phyloP scores from a whole-genome alignment of 805 yeast species.

The Cyberlindnera sargentensis region DNA sequence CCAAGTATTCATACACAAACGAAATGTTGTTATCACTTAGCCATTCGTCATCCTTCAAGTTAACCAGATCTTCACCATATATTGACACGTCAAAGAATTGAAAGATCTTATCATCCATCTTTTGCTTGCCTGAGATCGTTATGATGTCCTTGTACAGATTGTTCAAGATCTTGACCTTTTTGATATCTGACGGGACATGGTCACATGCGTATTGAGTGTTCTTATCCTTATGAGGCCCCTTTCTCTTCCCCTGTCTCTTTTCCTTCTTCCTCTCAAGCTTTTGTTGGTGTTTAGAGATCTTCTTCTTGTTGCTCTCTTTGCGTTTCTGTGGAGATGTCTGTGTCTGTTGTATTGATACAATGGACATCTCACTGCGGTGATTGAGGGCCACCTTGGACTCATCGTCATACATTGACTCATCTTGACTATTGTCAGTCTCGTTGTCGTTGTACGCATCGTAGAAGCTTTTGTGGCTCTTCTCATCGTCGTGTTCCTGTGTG shows the following conservation, averaged over 20 bases:
- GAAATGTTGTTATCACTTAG: conserved; percentile 64
- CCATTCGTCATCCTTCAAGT: conserved; percentile 63
- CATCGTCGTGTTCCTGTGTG: conserved; percentile 4
- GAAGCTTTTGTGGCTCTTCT: not conserved
- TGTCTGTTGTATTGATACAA: not conserved
- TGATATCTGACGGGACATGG: conserved; percentile 13
- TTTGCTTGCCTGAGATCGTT: conserved; percentile 4
- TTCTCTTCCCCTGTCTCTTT: conserved; percentile 4
- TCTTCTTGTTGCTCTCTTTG: conserved; percentile 4
- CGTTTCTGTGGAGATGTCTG: not conserved
- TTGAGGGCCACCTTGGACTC: conserved; percentile 9
- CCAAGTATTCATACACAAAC: conserved; percentile 53
- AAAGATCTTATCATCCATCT: conserved; percentile 24
- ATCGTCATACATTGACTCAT: conserved; percentile 4
- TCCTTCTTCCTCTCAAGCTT: conserved; percentile 1
- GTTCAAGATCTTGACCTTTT: conserved; percentile 11
- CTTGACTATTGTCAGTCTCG: not conserved
- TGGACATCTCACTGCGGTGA: conserved; percentile 1
- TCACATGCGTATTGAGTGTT: conserved; percentile 5
- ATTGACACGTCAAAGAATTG: conserved; percentile 53
- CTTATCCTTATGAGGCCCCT: conserved; percentile 9
- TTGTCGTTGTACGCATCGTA: not conserved
- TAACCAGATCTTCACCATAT: conserved; percentile 50
- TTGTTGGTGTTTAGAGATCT: not conserved
- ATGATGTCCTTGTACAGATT: conserved; percentile 12